Base-by-base conservation (phyloP, 805 yeast genomes). In the Nakazawaea molendinolei region DNA sequence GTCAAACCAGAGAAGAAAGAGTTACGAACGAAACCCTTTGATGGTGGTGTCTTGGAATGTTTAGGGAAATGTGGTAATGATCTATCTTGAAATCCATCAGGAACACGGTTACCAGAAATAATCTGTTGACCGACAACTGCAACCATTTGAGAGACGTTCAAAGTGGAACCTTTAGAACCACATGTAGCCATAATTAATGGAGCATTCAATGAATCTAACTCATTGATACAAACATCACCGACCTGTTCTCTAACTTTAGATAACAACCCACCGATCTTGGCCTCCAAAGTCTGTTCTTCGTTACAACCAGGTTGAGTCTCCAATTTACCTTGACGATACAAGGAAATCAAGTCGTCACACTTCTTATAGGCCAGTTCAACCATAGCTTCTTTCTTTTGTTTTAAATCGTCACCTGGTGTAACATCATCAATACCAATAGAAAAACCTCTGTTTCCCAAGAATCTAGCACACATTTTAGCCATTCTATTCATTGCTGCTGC, bases 121-220 rank as follows among this genome's bases (percentile, higher is more conserved):
- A 92, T 92, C 63, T 92, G 99, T 65, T 92, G 99, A 38, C 98
- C 98, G 20, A 92, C 98, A 56, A 90, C 96, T 0, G 99, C 99
- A 71, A 92, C 97, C 99, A 92, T 92, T 67, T 92, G 99, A 10
- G 98, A 92, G 21, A 92, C 98, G 60, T 92, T 92, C 44, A 94
- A 73, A 0, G 96, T 87, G 26, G 97, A 92, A 61, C 99, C 99
- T 60, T 92, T 92, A 28, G 97, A 90, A 49, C 99, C 99, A 72
- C 97, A 92, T 2, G 95, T 86, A 9, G 99, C 97, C 99, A 92
- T 92, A 55, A 92, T 90, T 52, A 92, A 72, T 27, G 98, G 98
- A 17, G 98, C 95, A 56, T 92, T 92, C 34, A 86, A 74, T 35
- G 81, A 75, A 46, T 85, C 96, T 41, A 92, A 67, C 60, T 92